phyloP scores from a whole-genome alignment of 1,284 basidiomycete genomes.

The Cutaneotrichosporon dermatis region DNA sequence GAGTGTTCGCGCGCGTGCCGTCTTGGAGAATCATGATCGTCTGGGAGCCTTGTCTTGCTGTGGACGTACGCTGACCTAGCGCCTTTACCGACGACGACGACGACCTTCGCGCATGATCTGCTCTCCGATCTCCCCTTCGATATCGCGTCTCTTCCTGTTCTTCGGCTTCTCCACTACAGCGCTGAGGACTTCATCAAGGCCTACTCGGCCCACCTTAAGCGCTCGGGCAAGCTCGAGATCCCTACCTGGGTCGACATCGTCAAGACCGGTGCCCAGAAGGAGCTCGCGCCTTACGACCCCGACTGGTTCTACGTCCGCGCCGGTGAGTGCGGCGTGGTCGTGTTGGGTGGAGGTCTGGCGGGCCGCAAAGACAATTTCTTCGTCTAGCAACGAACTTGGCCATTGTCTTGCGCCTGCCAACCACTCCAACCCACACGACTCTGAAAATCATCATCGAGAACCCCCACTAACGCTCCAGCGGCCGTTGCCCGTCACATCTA shows the following conservation, averaged over 20 bases:
- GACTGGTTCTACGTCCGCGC: constrained; percentile 99
- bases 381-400: background rate
- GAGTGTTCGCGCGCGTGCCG: background rate
- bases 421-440: too few relatives aligned
- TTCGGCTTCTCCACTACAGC: constrained; percentile 18
- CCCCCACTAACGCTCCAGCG: constrained; percentile 54
- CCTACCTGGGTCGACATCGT: constrained; percentile 99
- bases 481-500: constrained; percentile 99
- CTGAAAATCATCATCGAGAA: too few relatives aligned
- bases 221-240: constrained; percentile 80
- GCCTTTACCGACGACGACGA: background rate
- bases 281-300: constrained; percentile 97
- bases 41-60: background rate
- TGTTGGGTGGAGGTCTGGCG: background rate
- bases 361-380: background rate
- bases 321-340: constrained; percentile 54
- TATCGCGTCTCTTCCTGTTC: background rate
- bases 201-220: constrained; percentile 69
- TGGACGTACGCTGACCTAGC: constrained; percentile 10
- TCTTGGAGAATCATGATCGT: background rate
- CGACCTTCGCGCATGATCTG: background rate
- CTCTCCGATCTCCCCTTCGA: background rate
- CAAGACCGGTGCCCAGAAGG: constrained; percentile 97
- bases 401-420: too few relatives aligned
- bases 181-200: constrained; percentile 72